Evolutionary conservation across 208 protist species (phyloP), one percentile per base, ranked within the genome.

Genomic region (Plasmodiophora brassicae): DNA sequence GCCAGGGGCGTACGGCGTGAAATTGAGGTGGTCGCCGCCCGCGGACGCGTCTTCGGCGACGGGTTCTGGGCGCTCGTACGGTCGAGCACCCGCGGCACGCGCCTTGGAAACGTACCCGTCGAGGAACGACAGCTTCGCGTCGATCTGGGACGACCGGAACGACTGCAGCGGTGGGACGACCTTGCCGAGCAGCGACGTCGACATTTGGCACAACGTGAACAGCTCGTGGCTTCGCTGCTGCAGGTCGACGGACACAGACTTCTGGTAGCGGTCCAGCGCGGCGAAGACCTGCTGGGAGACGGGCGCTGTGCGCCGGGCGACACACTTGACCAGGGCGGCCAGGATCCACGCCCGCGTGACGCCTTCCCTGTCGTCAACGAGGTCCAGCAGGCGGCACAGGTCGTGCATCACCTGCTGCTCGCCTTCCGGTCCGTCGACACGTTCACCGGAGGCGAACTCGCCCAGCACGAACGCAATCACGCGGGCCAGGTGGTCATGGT

Each of bases 361-460:
- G 57, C 1, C 32, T 20, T 90, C 32, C 1, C 92, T 89, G 53
- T 95, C 92, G n/a, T 95, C 28, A 0, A 96, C 78, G 89, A 93
- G 92, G 8, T 83, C 89, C 14, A 89, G 85, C 87, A 86, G 92
- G 65, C 93, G 32, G 60, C 45, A 39, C 38, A 91, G 57, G 32
- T 90, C 60, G 32, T 84, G n/a, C 22, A 89, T 54, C 1, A 86
- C 32, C 20, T 44, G 44, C 0, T 46, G 32, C n/a, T 91, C 91
- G 44, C 91, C 72, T 22, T 32, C n/a, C 22, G 97, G 90, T n/a
- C n/a, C n/a, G n/a, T n/a, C n/a, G n/a, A n/a, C n/a, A n/a, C n/a
- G n/a, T n/a, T n/a, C n/a, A n/a, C n/a, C n/a, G 89, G 96, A 96
- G 45, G 94, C 95, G 90, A 97, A 97, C 91, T 98, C 96, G 20